Evolutionary conservation across 495 filamentous ascomycete genomes (phyloP).

Genomic region (Jackrogersella minutella): DNA sequence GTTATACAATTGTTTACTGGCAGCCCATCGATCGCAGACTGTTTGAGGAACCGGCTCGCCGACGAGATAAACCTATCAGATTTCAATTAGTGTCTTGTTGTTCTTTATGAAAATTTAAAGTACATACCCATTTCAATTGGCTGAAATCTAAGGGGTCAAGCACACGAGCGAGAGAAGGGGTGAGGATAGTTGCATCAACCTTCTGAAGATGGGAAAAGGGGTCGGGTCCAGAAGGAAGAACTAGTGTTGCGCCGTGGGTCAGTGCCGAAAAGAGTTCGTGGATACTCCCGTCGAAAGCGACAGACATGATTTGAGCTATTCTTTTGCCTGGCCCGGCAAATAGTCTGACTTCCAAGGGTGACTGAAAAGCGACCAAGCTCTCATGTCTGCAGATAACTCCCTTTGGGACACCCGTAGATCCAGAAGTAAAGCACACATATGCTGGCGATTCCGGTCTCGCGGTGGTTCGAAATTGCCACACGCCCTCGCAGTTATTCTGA

Average conservation of each 20-base stretch:
- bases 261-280: constrained; percentile 53
- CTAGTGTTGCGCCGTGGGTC: constrained; percentile 48
- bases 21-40: background rate
- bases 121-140: too few species aligned
- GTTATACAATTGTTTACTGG: background rate
- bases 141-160: too few species aligned
- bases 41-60: background rate
- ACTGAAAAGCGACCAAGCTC: constrained; percentile 29
- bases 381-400: background rate
- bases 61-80: background rate
- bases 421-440: background rate
- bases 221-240: background rate
- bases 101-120: too few species aligned
- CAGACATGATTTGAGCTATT: constrained; percentile 47
- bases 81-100: too few species aligned
- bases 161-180: background rate
- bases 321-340: constrained; percentile 22
- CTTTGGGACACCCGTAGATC: background rate
- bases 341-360: constrained; percentile 37
- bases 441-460: background rate
- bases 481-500: too few species aligned
- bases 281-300: constrained; percentile 51
- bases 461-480: background rate
- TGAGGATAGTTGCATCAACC: background rate
- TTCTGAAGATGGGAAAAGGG: background rate